Evolutionary conservation across 495 filamentous ascomycete genomes (phyloP), one percentile per base, ranked within the genome.

Genomic region (Physcia stellaris): DNA sequence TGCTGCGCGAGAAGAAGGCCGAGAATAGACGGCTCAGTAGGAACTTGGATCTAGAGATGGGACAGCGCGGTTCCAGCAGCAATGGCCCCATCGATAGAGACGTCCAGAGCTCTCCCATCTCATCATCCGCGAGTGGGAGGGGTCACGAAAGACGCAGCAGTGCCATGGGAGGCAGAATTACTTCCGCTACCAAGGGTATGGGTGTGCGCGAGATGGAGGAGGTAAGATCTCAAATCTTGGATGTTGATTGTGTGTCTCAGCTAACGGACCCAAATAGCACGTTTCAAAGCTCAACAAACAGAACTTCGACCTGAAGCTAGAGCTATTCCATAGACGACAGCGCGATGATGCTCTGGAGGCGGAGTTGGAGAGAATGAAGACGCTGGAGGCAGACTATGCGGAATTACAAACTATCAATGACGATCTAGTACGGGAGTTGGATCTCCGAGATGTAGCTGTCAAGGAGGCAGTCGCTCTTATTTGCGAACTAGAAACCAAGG

Each of bases 261-360:
- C n/a, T n/a, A 16, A 4, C 23, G 15, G 23, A 22, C 32, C 43
- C 10, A 41, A 11, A 16, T 43, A 69, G 60, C 63, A 68, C 42
- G 57, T 71, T 35, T 73, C 68, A 2, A 82, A 72, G 33, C 60
- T 93, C 32, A 78, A 80, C 51, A 92, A 92, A 49, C 73, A 88
- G 51, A 90, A 93, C 48, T 95, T 93, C 51, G 82, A 88, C 51
- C 64, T 95, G 40, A 93, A 93, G 56, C 63, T 94, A 32, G 82
- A 88, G 43, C 64, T 94, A 1, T 82, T 73, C 49, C 81, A 94
- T 46, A 68, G 79, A n/a, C 55, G 63, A 10, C 65, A 79, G 34
- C 74, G 84, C 24, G 66, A 83, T 45, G 59, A 66, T 11, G 60
- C 64, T 13, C 37, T 86, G 39, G 79, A 86, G 54, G 70, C 77